These are phyloP conservation scores for Coniosporium tulheliwenetii DNA, from an alignment of 2,329 filamentous ascomycete species.

Conservation along the genomic window DNA sequence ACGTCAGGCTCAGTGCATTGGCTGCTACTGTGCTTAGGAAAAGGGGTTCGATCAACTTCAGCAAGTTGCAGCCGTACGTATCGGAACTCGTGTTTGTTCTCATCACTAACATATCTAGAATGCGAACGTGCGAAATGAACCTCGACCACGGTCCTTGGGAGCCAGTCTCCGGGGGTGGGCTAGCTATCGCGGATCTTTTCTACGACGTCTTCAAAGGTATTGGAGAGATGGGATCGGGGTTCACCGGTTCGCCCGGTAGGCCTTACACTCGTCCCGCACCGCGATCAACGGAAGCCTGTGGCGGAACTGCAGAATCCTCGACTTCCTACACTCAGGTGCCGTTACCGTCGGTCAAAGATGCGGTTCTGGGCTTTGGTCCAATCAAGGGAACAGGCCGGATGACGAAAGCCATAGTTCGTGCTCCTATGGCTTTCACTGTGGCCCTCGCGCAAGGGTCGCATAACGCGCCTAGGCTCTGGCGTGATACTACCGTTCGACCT, in stretches of 20 bases:
- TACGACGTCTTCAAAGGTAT: background rate
- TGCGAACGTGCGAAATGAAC: slow-evolving; percentile 21
- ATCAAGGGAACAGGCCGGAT: slow-evolving; percentile 16
- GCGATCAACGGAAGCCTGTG: too few relatives aligned
- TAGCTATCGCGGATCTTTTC: background rate
- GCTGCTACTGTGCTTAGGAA: slow-evolving; percentile 21
- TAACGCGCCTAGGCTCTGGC: slow-evolving; percentile 10
- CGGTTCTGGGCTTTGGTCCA: too few relatives aligned
- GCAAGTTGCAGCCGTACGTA: slow-evolving; percentile 21
- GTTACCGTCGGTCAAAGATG: too few relatives aligned
- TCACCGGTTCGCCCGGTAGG: too few relatives aligned
- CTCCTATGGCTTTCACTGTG: slow-evolving; percentile 7
- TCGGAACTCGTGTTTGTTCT: background rate
- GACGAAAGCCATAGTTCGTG: slow-evolving; percentile 16
- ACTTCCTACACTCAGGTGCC: too few relatives aligned
- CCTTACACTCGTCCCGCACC: too few relatives aligned
- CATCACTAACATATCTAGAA: slow-evolving; percentile 8
- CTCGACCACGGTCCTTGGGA: slow-evolving; percentile 23
- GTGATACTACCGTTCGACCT: slow-evolving; percentile 9
- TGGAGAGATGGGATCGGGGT: background rate
- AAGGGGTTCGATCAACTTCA: slow-evolving; percentile 18
- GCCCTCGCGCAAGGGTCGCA: slow-evolving; percentile 10
- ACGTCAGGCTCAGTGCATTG: slow-evolving; percentile 18
- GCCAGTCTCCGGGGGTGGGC: slow-evolving; percentile 16
- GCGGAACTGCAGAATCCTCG: too few relatives aligned